Base-by-base conservation (phyloP, 1,139 yeast genomes). In the Diutina scorzettiae region DNA sequence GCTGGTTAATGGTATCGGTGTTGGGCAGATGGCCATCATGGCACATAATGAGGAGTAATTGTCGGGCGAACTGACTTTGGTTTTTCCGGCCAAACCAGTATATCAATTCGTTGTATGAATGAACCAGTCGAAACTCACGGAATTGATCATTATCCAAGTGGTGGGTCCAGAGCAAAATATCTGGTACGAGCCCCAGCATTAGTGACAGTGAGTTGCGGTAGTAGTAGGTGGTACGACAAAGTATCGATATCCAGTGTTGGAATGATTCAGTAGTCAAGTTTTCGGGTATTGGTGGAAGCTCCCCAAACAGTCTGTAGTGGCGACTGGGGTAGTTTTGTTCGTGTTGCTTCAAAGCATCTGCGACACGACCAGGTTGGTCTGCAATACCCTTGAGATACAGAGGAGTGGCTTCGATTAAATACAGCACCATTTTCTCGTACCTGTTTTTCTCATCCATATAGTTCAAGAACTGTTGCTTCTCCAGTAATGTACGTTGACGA, bases 21-120 rank as follows among this genome's bases (percentile, higher is more conserved):
- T 67, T 62, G 11, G 69, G 67, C n/a, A 46, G 46, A 43, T 65
- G 66, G 2, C 71, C 71, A 43, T 69, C 73, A 44, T 62, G 57
- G 32, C 60, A 57, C 73, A 69, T 66, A 32, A 64, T 69, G 32
- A 69, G 50, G 11, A 68, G 51, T 16, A 69, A 47, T 45, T 65
- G 68, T 25, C 72, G 48, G 3, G 73, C 69, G 53, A 69, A 68
- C 21, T 64, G 37, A 32, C 32, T 39, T 23, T 34, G 39, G n/a
- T 69, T 67, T 43, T 57, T 62, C 45, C 46, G 57, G 4, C 73
- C 75, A 51, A 66, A 69, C 50, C 55, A 69, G 41, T 65, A 57
- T 43, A 69, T 68, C 29, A 69, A 54, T 44, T 60, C 58, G 49
- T 69, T 69, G 49, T 59, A 69, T 0, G 73, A 64, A 14, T 62